Conservation (phyloP, 352 stramenopile species). For the Elongisporangium anandrum region DNA sequence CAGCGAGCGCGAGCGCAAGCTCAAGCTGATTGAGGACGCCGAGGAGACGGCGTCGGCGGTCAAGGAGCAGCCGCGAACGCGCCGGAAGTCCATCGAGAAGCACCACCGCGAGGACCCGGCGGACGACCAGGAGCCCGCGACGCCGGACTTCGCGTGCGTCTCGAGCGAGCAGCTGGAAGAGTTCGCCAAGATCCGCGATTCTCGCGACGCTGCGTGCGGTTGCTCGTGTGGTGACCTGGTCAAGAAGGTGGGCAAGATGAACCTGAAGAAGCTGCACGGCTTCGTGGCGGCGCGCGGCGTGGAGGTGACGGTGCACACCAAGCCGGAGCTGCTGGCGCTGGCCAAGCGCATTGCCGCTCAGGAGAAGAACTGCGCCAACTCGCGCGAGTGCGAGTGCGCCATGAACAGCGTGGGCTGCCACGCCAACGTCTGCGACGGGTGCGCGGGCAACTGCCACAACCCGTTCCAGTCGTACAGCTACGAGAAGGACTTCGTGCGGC, state of each 20-base stretch:
- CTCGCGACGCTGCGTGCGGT: conserved; percentile 62
- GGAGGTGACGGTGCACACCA: conserved; percentile 36
- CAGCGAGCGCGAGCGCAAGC: conserved; percentile 62
- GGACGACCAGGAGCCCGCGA: conserved; percentile 2
- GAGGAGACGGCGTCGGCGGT: conserved; percentile 2
- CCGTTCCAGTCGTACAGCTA: conserved; percentile 71
- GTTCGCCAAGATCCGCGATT: conserved; percentile 79
- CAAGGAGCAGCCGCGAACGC: background rate
- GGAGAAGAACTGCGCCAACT: conserved; percentile 73
- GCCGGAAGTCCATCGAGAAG: background rate
- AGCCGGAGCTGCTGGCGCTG: conserved; percentile 58
- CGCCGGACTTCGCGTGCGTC: conserved; percentile 70
- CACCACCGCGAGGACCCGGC: background rate
- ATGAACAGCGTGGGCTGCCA: conserved; percentile 73
- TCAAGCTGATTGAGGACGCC: conserved; percentile 32
- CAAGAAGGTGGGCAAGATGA: conserved; percentile 84
- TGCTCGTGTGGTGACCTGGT: conserved; percentile 81
- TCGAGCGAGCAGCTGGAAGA: conserved; percentile 82
- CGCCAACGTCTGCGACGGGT: conserved; percentile 69
- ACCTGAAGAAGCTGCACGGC: conserved; percentile 67
- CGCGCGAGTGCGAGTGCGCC: conserved; percentile 66
- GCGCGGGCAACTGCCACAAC: conserved; percentile 68
- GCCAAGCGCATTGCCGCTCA: conserved; percentile 57
- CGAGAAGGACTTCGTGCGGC: conserved; percentile 56
- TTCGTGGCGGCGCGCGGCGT: conserved; percentile 64